Conservation (phyloP, 2,329 filamentous ascomycete genomes). For the Fusarium compactum region DNA sequence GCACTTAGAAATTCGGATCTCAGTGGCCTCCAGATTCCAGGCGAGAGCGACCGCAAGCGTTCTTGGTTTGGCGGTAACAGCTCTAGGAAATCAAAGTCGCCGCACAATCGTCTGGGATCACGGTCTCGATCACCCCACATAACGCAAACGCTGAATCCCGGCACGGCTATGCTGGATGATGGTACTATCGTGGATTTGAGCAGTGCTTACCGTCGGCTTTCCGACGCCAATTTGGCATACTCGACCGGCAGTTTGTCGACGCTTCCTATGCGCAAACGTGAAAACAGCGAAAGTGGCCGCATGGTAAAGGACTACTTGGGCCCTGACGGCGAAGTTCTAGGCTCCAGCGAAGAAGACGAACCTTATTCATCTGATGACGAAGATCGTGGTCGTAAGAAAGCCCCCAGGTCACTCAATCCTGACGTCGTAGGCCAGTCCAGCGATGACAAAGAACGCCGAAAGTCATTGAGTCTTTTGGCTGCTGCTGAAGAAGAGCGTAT, state of each 20-base stretch:
- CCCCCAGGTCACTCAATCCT: slow-evolving; percentile 60
- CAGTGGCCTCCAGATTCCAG: slow-evolving; percentile 62
- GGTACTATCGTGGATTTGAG: slow-evolving; percentile 74
- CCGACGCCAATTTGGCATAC: slow-evolving; percentile 75
- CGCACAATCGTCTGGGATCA: slow-evolving; percentile 60
- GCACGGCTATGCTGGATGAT: slow-evolving; percentile 66
- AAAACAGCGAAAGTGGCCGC: slow-evolving; percentile 62
- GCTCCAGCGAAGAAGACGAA: slow-evolving; percentile 80
- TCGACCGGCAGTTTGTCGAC: slow-evolving; percentile 73
- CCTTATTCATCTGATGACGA: slow-evolving; percentile 74
- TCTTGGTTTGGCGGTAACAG: slow-evolving; percentile 53
- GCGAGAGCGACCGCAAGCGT: slow-evolving; percentile 58
- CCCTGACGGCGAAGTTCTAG: slow-evolving; percentile 74
- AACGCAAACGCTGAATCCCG: slow-evolving; percentile 46
- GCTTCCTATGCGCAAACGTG: slow-evolving; percentile 68
- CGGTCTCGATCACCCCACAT: slow-evolving; percentile 54
- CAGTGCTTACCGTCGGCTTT: slow-evolving; percentile 76
- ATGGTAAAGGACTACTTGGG: slow-evolving; percentile 76
- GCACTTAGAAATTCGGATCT: slow-evolving; percentile 66
- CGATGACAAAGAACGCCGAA: slow-evolving; percentile 56
- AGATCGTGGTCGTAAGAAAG: slow-evolving; percentile 70
- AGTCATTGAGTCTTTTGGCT: slow-evolving; percentile 73
- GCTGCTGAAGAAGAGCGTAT: slow-evolving; percentile 83
- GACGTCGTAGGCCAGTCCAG: slow-evolving; percentile 53
- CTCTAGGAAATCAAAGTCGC: slow-evolving; percentile 64